Evolutionary conservation across 495 filamentous ascomycete species (phyloP).

Genomic region (Aspergillus saccharolyticus): DNA sequence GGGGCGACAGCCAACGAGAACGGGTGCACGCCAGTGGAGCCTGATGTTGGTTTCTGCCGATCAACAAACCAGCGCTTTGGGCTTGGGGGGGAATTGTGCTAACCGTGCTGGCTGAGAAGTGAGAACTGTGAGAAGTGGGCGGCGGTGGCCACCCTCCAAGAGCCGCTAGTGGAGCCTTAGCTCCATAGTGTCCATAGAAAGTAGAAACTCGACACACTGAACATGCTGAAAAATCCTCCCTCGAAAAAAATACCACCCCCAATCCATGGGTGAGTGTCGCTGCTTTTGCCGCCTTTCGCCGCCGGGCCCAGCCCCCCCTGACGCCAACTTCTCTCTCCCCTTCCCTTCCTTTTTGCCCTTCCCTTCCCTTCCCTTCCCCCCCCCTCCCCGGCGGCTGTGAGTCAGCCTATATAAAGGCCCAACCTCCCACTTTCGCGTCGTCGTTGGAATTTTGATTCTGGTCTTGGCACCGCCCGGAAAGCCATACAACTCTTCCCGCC

Average conservation of each 20-base stretch:
- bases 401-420: slow-evolving; percentile 47
- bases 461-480: slow-evolving; percentile 47
- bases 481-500: slow-evolving; percentile 26
- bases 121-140: slow-evolving; percentile 7
- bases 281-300: slow-evolving; percentile 40
- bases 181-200: neutral
- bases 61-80: slow-evolving; percentile 20
- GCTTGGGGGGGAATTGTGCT: no score
- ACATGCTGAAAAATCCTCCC: no score
- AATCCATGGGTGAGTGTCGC: slow-evolving; percentile 35
- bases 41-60: slow-evolving; percentile 12
- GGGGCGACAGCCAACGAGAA: slow-evolving; percentile 27
- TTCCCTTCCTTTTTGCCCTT: no score
- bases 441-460: slow-evolving; percentile 35
- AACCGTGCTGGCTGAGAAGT: no score
- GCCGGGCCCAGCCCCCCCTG: slow-evolving; percentile 34
- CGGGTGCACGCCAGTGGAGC: slow-evolving; percentile 15
- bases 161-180: slow-evolving; percentile 26
- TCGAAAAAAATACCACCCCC: neutral
- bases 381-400: slow-evolving; percentile 22
- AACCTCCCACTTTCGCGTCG: slow-evolving; percentile 38
- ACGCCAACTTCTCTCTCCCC: slow-evolving; percentile 15
- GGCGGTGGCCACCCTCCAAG: slow-evolving; percentile 18
- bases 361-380: no score
- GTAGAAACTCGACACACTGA: neutral